Base-by-base conservation (phyloP, 305 asterid genomes). In the Nicotiana rustica region DNA sequence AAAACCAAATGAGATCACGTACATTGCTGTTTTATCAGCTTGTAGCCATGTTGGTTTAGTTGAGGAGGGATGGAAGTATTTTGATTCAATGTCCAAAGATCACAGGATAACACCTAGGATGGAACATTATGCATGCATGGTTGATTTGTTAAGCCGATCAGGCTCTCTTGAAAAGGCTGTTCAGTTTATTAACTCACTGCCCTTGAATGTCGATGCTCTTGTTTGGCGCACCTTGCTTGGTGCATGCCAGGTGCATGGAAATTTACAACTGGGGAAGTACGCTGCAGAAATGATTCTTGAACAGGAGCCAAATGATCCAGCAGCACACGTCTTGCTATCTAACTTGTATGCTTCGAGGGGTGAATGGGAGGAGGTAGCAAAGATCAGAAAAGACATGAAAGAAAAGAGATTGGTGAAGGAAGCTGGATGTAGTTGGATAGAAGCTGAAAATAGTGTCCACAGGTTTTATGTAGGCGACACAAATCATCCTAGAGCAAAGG, bases 381-480 rank as follows among this genome's bases (percentile, higher is more conserved):
- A 81, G 81, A 86, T 93, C 36, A 87, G 99, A 79, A 90, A 90
- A 83, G 85, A 84, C 44, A 94, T 96, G 99, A 93, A 90, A 84
- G 91, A 89, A 69, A 87, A 91, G 83, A 92, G 85, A 71, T 31
- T 96, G 91, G 90, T 90, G 66, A 96, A 94, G 88, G 98, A 94
- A 86, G 97, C 95, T 0, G 98, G 98, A 0, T 94, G 94, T 84
- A 96, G 99, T 88, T 96, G 99, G 99, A 89, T 94, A 15, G 99
- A 96, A 86, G 80, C 88, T 21, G 97, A 83, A 18, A 89, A 87
- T 59, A 88, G 52, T 21, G 92, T 94, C 52, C 95, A 94, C 85
- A 92, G 87, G 87, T 96, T 96, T 83, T 91, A 93, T 33, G 99
- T 91, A 0, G 99, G 97, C 41, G 98, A 96, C 69, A 86, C 95